phyloP scores from a whole-genome alignment of 257 asterid species.

The Anisodus acutangulus region DNA sequence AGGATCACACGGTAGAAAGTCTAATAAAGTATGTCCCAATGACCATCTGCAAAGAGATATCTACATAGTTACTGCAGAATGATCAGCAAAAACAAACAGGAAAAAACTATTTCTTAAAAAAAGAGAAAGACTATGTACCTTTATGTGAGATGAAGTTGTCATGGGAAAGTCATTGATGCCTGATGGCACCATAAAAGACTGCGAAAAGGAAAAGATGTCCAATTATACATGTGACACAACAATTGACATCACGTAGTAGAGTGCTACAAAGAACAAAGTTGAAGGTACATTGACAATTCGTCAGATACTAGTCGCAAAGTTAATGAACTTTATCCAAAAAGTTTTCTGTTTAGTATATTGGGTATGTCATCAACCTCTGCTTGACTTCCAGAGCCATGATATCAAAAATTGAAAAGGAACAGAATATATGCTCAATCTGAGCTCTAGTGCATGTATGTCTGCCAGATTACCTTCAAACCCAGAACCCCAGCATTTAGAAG shows the following conservation, averaged over 20 bases:
- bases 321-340: constrained; percentile 14
- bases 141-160: constrained; percentile 85
- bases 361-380: not conserved
- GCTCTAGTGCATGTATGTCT: constrained; percentile 19
- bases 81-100: constrained; percentile 9
- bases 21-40: not conserved
- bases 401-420: constrained; percentile 13
- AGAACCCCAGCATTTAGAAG: constrained; percentile 95
- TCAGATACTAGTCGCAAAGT: not conserved
- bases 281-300: not conserved
- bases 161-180: constrained; percentile 97
- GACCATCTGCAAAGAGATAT: not conserved
- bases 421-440: not conserved
- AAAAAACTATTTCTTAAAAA: not conserved
- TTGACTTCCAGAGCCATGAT: not conserved
- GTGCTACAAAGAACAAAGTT: not conserved
- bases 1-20: not conserved
- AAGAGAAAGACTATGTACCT: constrained; percentile 50
- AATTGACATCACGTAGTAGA: not conserved
- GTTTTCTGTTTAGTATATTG: not conserved
- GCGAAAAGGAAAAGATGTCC: constrained; percentile 22
- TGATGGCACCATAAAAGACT: constrained; percentile 99
- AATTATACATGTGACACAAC: not conserved
- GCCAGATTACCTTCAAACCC: constrained; percentile 80
- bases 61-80: not conserved